Evolutionary conservation across 177 flowering plant genomes (phyloP), one percentile per base, ranked within the genome.

Genomic region (Vitis hybrid): DNA sequence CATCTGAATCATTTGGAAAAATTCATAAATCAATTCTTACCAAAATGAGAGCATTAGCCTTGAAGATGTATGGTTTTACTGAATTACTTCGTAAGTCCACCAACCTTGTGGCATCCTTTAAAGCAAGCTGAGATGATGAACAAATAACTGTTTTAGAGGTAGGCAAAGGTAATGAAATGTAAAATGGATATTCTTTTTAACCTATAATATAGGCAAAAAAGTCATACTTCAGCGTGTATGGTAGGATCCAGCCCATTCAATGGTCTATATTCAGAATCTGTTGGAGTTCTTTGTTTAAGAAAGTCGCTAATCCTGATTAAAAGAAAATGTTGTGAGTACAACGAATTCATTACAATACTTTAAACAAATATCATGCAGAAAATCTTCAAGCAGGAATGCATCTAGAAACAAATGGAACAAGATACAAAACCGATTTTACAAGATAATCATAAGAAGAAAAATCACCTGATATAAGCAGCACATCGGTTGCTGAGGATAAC

Each of bases 51-150:
- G 97, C 90, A 79, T 77, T 78, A 70, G 97, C 92, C 79, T 88
- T 89, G 74, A 91, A 73, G 70, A 83, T 80, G 79, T 90, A 85
- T 39, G 97, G 63, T 72, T 78, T 87, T 15, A 88, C 67, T 18
- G 86, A 81, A 80, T 86, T 79, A 72, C 69, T 83, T 58, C 57
- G 81, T n/a, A 83, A 49, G 68, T 56, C 80, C 76, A 89, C 70
- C 71, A 89, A 82, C 85, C 91, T 93, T 72, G 93, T 97, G 49
- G 97, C 97, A 86, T 95, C 98, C 86, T 93, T 95, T 51, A 93
- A 69, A 58, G 97, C 98, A 81, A 95, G 95, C 99, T 93, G 88
- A 68, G 78, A 81, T 61, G 48, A 63, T 59, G 49, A 8, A 45
- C 60, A 76, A 54, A 51, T 39, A 11, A 13, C 3, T 34, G 15